Evolutionary conservation across 2,329 filamentous ascomycete species (phyloP).

Genomic region (Epichloe amarillans): DNA sequence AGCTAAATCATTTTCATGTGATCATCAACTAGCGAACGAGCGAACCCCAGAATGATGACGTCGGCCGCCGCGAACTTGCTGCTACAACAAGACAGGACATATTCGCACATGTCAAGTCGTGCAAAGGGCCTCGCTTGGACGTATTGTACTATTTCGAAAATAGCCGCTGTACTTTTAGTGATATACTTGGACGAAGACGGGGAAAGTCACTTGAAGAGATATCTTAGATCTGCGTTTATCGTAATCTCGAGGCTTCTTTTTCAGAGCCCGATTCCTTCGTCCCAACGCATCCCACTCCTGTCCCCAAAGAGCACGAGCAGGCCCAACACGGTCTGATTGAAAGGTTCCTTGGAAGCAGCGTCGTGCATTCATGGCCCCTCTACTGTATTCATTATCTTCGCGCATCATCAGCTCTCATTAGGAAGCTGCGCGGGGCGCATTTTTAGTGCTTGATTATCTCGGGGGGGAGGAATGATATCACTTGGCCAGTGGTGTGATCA

Average conservation of each 20-base stretch:
- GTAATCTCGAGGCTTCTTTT: background rate
- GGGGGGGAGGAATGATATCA: background rate
- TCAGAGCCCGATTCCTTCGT: background rate
- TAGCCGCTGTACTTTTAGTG: background rate
- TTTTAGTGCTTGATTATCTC: background rate
- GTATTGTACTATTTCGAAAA: background rate
- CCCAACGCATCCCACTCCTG: background rate
- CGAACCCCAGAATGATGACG: background rate
- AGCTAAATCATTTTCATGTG: background rate
- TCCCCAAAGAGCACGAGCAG: too few species aligned
- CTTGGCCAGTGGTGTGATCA: background rate
- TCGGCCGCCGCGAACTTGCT: background rate
- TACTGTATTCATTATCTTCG: background rate
- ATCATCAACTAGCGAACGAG: background rate
- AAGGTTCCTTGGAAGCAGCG: background rate
- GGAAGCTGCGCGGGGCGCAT: background rate
- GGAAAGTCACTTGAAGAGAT: background rate
- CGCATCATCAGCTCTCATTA: background rate
- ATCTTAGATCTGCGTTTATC: too few species aligned
- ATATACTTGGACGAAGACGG: background rate
- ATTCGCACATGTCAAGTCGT: background rate
- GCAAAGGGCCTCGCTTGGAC: background rate
- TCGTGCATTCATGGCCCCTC: background rate
- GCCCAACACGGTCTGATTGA: too few species aligned
- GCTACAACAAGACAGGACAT: background rate